Percentiles rank a stretch among this genome's conserved stretches.
Evolutionary conservation across 257 asterid genomes (phyloP).

Genomic region (Nicotiana otophora): DNA sequence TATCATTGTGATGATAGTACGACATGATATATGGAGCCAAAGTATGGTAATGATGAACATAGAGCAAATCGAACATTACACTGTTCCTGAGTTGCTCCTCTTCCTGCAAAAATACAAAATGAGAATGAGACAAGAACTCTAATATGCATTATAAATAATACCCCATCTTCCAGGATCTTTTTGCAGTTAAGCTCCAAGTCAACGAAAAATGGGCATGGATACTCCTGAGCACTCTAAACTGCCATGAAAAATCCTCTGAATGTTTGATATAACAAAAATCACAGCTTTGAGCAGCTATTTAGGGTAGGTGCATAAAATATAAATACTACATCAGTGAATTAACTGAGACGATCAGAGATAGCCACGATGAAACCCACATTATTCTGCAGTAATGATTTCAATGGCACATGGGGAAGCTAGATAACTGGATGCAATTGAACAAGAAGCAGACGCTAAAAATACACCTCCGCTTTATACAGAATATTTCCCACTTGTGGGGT

Average conservation of each 20-base stretch:
- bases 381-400: neutral
- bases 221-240: neutral
- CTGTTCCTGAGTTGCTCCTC: slow-evolving; percentile 77
- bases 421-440: neutral
- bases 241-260: neutral
- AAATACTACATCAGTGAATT: neutral
- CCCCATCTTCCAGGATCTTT: slow-evolving; percentile 1
- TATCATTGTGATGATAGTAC: slow-evolving; percentile 45
- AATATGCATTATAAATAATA: neutral
- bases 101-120: slow-evolving; percentile 41
- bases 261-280: neutral
- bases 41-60: slow-evolving; percentile 63
- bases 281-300: slow-evolving; percentile 1
- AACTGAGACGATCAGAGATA: neutral
- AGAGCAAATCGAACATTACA: slow-evolving; percentile 75
- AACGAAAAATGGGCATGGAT: neutral
- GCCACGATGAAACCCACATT: neutral
- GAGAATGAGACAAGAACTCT: slow-evolving; percentile 4
- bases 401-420: neutral
- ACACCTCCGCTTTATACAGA: too few relatives aligned
- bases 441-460: too few relatives aligned
- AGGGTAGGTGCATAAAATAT: neutral
- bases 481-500: too few relatives aligned
- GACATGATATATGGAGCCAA: slow-evolving; percentile 53
- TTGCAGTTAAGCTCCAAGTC: neutral